Evolutionary conservation across 306 rosid species (phyloP).

Genomic region (Macrotyloma uniflorum): DNA sequence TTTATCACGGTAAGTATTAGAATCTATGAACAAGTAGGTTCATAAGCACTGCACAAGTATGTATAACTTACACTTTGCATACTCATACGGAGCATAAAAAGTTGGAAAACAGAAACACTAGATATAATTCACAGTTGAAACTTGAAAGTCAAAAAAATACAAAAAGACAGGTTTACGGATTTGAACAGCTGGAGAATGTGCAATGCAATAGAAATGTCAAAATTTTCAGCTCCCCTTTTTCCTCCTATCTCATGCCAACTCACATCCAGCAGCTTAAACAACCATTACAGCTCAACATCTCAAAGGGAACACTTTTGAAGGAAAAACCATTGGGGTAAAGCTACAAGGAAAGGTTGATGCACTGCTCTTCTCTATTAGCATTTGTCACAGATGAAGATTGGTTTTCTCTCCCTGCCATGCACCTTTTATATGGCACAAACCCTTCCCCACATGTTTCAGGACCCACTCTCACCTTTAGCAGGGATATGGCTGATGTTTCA

Average conservation of each 20-base stretch:
- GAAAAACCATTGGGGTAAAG: neutral
- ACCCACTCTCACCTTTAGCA: conserved; percentile 42
- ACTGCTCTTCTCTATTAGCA: conserved; percentile 50
- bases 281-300: conserved; percentile 6
- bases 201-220: conserved; percentile 36
- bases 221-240: conserved; percentile 26
- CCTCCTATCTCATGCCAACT: neutral
- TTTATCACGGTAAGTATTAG: neutral
- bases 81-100: conserved; percentile 5
- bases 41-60: conserved; percentile 10
- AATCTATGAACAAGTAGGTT: conserved; percentile 6
- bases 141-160: conserved; percentile 33
- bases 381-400: conserved; percentile 30
- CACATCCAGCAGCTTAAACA: conserved; percentile 29
- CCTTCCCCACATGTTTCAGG: conserved; percentile 50
- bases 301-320: conserved; percentile 21
- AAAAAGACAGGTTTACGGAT: conserved; percentile 32
- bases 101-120: neutral
- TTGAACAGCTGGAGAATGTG: conserved; percentile 38
- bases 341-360: conserved; percentile 56
- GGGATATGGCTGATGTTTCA: conserved; percentile 35
- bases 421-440: conserved; percentile 77
- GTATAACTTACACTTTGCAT: neutral
- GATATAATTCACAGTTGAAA: conserved; percentile 45
- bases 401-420: conserved; percentile 43